Conservation (phyloP, 2,329 filamentous ascomycete species). For the Pseudocercospora fuligena region DNA sequence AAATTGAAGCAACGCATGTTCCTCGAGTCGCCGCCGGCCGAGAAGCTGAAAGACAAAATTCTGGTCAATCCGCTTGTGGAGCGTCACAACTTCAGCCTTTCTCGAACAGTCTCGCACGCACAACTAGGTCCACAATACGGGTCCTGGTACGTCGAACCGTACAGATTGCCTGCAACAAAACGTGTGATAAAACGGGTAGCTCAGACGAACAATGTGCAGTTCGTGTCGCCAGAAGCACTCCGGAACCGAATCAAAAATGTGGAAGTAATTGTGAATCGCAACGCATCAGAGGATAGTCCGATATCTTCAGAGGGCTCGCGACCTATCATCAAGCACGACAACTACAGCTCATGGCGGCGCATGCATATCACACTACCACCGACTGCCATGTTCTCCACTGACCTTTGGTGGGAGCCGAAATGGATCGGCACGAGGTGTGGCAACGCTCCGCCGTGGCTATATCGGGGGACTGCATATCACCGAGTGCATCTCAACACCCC, state of each 20-base stretch:
- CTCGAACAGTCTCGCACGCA: no score
- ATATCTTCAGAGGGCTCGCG: not conserved
- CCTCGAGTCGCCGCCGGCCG: not conserved
- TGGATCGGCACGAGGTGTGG: not conserved
- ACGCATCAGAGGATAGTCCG: not conserved
- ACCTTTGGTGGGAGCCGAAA: not conserved
- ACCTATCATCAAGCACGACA: not conserved
- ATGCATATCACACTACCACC: constrained; percentile 10
- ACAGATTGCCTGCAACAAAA: no score
- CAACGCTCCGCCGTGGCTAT: no score
- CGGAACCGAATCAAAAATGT: not conserved
- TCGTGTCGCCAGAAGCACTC: not conserved
- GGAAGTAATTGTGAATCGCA: not conserved
- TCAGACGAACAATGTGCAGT: no score
- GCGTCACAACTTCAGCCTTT: not conserved
- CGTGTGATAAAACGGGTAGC: no score
- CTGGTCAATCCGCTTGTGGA: not conserved
- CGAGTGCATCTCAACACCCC: not conserved
- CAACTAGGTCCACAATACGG: no score
- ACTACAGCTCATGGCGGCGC: not conserved
- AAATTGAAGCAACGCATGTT: constrained; percentile 5
- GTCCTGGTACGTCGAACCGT: no score
- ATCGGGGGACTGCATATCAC: not conserved
- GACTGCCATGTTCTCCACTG: not conserved
- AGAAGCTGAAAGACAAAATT: not conserved